Evolutionary conservation across 306 rosid genomes (phyloP).

Genomic region (Rosa persica): DNA sequence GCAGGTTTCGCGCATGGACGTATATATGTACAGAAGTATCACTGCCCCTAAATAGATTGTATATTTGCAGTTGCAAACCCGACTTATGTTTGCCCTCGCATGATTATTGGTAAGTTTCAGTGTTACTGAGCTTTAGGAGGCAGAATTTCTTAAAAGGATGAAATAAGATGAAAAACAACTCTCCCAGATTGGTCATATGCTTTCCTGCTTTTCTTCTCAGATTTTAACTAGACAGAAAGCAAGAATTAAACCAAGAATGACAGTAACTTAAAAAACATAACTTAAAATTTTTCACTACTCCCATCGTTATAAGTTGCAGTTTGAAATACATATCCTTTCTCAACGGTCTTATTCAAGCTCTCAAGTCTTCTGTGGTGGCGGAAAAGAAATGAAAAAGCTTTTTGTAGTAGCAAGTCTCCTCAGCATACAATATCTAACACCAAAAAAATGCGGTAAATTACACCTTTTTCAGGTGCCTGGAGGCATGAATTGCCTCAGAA

Average conservation of each 20-base stretch:
- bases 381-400: conserved; percentile 24
- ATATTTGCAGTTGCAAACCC: background rate
- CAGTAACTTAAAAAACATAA: background rate
- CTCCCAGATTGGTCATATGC: background rate
- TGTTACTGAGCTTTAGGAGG: background rate
- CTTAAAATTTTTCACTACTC: background rate
- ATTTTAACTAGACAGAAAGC: background rate
- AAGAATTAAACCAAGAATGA: background rate
- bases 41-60: no score
- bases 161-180: background rate
- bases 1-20: no score
- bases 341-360: conserved; percentile 56
- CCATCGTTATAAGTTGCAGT: conserved; percentile 14
- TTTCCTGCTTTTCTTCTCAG: background rate
- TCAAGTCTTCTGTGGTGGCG: conserved; percentile 16
- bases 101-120: background rate
- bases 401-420: conserved; percentile 24
- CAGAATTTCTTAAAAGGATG: background rate
- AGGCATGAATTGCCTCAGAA: conserved; percentile 11
- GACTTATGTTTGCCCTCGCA: background rate
- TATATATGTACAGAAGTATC: no score
- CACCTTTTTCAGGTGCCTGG: conserved; percentile 17
- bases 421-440: conserved; percentile 21
- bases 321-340: conserved; percentile 30
- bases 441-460: conserved; percentile 15